Evolutionary conservation across 1,284 basidiomycete genomes (phyloP).

Genomic region (Fistulina hepatica): DNA sequence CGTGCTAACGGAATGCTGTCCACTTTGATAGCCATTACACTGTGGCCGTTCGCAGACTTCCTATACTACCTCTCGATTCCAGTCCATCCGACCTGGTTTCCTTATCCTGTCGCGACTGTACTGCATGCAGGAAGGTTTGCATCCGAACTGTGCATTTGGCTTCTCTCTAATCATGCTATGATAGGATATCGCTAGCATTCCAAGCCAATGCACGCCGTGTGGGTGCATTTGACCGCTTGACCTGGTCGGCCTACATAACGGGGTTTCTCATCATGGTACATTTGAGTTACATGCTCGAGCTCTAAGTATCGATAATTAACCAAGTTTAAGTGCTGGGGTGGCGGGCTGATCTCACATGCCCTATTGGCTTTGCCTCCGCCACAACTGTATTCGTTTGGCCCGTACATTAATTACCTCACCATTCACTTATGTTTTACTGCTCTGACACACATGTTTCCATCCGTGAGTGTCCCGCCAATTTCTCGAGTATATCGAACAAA

Average conservation of each 20-base stretch:
- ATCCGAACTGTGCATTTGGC: neutral
- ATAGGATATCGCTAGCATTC: slow-evolving; percentile 12
- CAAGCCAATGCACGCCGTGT: slow-evolving; percentile 10
- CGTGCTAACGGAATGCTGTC: no score
- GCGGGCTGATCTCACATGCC: slow-evolving; percentile 30
- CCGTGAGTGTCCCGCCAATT: slow-evolving; percentile 17
- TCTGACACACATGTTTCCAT: slow-evolving; percentile 28
- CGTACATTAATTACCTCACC: slow-evolving; percentile 35
- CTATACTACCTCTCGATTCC: no score
- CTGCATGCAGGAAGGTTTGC: slow-evolving; percentile 27
- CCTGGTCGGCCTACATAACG: slow-evolving; percentile 32
- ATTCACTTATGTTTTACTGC: slow-evolving; percentile 33
- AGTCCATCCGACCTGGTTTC: slow-evolving; percentile 27
- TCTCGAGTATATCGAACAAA: neutral
- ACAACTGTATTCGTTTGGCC: slow-evolving; percentile 30
- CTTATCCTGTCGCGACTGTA: slow-evolving; percentile 28
- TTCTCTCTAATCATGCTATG: neutral
- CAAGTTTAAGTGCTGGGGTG: slow-evolving; percentile 33
- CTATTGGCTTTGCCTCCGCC: slow-evolving; percentile 35
- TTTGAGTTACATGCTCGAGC: neutral
- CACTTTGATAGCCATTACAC: no score
- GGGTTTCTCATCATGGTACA: slow-evolving; percentile 36
- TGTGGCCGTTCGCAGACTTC: no score
- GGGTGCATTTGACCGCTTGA: slow-evolving; percentile 10
- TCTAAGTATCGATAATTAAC: neutral